Base-by-base conservation (phyloP, 164 flowering plant genomes). In the Echeveria elegans region DNA sequence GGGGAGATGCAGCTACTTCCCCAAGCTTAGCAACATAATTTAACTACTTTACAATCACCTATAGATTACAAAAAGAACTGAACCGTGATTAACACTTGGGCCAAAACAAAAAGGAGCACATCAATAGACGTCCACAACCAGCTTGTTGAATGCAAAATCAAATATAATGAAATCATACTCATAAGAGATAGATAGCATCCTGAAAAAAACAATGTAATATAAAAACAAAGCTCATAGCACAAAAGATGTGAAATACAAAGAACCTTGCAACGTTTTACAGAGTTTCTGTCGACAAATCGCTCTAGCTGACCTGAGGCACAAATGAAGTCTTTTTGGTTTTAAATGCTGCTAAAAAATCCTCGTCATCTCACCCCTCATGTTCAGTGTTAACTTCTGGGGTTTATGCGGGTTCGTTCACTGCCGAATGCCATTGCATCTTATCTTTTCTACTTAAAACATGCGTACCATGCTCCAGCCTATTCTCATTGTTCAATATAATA, bases 301-400 rank as follows among this genome's bases (percentile, higher is more conserved):
- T 36, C 65, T 52, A 88, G 75, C 28, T 4, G 66, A 41, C 96
- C 96, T 6, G 86, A 80, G 74, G 87, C n/a, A n/a, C 78, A 80
- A 16, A 89, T 75, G 45, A 68, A 65, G 72, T 89, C 92, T n/a
- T 64, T 81, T 30, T 62, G 69, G 74, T 77, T 82, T 82, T 76
- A 89, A 60, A 78, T 87, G 83, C 34, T 75, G 34, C 21, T 70
- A n/a, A 30, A 82, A 73, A 65, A 73, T 68, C 64, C 77, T 68
- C 30, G 87, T 91, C 78, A 82, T 65, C 64, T 76, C 56, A 16
- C 69, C 75, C 84, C 82, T 65, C 82, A 86, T 77, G 43, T 23
- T 34, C 74, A 87, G 61, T 6, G 36, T 18, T 56, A 89, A 76
- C 81, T 4, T 56, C 30, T 12, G 32, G 30, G 5, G 16, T 19